Percentiles rank a stretch among this genome's conserved stretches.
Conservation (phyloP, 1,284 basidiomycete species). For the Trametes pubescens region DNA sequence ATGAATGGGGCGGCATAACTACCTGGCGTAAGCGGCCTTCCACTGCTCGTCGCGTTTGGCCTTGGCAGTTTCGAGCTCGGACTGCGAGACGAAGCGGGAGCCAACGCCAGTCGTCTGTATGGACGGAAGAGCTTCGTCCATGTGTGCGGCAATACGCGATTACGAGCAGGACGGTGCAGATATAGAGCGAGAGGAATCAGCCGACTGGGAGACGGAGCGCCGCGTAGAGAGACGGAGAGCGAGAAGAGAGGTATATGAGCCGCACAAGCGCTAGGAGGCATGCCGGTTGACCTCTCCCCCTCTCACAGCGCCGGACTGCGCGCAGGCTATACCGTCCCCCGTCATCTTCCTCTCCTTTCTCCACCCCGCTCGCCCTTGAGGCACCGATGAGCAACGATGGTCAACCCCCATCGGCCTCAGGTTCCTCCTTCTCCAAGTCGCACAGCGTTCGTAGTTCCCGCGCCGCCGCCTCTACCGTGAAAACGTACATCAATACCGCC, state of each 20-base stretch:
- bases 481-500: slow-evolving; percentile 65
- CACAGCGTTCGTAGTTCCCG: slow-evolving; percentile 51
- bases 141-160: slow-evolving; percentile 22
- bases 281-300: slow-evolving; percentile 26
- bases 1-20: slow-evolving; percentile 4
- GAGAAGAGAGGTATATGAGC: slow-evolving; percentile 1
- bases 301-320: slow-evolving; percentile 29
- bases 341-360: slow-evolving; percentile 19
- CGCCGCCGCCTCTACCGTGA: slow-evolving; percentile 51
- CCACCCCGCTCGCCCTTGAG: slow-evolving; percentile 31
- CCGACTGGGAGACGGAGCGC: slow-evolving; percentile 7
- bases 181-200: background rate
- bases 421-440: slow-evolving; percentile 51
- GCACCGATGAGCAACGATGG: slow-evolving; percentile 31
- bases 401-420: slow-evolving; percentile 46
- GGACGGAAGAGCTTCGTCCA: slow-evolving; percentile 64
- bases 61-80: slow-evolving; percentile 83
- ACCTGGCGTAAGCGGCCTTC: slow-evolving; percentile 93
- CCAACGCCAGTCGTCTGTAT: slow-evolving; percentile 73
- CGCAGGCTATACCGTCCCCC: slow-evolving; percentile 13
- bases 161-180: slow-evolving; percentile 4
- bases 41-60: slow-evolving; percentile 85
- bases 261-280: slow-evolving; percentile 16
- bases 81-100: slow-evolving; percentile 82
- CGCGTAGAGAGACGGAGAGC: background rate